Conservation (phyloP, 805 yeast genomes). For the Hanseniaspora clermontiae region DNA sequence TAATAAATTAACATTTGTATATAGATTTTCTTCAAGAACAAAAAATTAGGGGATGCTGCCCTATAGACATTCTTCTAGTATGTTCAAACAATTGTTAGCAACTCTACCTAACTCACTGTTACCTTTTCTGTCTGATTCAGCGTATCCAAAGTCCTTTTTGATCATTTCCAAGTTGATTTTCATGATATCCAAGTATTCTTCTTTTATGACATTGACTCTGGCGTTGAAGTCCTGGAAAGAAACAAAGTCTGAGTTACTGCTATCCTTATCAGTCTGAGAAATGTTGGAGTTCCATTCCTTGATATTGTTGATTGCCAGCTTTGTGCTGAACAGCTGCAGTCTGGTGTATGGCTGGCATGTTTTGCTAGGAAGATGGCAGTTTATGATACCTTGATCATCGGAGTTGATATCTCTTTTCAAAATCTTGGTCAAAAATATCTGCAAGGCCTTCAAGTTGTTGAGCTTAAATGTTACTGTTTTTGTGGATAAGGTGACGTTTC, state of each 20-base stretch:
- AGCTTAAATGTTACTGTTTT: constrained; percentile 10
- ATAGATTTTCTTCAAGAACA: no score
- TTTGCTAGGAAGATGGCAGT: constrained; percentile 3
- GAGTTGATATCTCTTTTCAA: constrained; percentile 1
- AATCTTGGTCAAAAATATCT: constrained; percentile 1
- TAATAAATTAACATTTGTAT: neutral
- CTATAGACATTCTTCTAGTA: constrained; percentile 4
- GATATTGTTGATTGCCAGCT: constrained; percentile 4
- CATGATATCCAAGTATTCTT: constrained; percentile 2
- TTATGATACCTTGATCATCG: neutral
- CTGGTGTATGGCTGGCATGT: constrained; percentile 10
- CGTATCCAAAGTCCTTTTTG: constrained; percentile 9
- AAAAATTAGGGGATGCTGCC: no score
- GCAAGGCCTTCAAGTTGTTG: constrained; percentile 10
- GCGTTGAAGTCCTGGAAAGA: constrained; percentile 13
- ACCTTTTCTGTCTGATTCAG: neutral
- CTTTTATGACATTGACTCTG: constrained; percentile 2
- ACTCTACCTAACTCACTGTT: constrained; percentile 11
- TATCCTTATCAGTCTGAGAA: neutral
- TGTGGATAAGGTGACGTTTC: constrained; percentile 15
- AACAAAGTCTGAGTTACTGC: neutral
- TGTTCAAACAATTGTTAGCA: constrained; percentile 12
- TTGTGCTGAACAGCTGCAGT: constrained; percentile 8
- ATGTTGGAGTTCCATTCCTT: constrained; percentile 6
- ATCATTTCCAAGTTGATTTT: constrained; percentile 10